Conservation (phyloP, 176 grass and related monocot genomes). For the Zea mays region Zm-B73-REFERENCE-NAM-5.0 NC_050103.1:13031501-13032000, state of each 20-base stretch:
- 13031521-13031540: constrained; percentile 30
- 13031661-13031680: constrained; percentile 42
- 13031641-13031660: constrained; percentile 46
- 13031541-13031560: not conserved
- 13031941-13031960: constrained; percentile 41
- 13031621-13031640: constrained; percentile 54
- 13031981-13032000: not conserved
- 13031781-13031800: constrained; percentile 57
- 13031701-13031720: constrained; percentile 54
- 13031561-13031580: constrained; percentile 43
- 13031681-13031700: constrained; percentile 40
- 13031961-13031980: constrained; percentile 20
- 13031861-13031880: constrained; percentile 56
- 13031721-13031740: constrained; percentile 37
- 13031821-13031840: constrained; percentile 56
- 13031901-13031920: constrained; percentile 56
- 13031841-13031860: constrained; percentile 57
- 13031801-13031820: constrained; percentile 43
- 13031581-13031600: constrained; percentile 37
- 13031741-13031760: constrained; percentile 41
- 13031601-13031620: constrained; percentile 38
- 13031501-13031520: constrained; percentile 4
- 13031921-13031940: constrained; percentile 38
- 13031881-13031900: constrained; percentile 45
- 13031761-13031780: constrained; percentile 49